These are phyloP conservation scores for Dentipellis sp. DNA, from an alignment of 768 basidiomycete genomes.

Conservation along the genomic window DNA sequence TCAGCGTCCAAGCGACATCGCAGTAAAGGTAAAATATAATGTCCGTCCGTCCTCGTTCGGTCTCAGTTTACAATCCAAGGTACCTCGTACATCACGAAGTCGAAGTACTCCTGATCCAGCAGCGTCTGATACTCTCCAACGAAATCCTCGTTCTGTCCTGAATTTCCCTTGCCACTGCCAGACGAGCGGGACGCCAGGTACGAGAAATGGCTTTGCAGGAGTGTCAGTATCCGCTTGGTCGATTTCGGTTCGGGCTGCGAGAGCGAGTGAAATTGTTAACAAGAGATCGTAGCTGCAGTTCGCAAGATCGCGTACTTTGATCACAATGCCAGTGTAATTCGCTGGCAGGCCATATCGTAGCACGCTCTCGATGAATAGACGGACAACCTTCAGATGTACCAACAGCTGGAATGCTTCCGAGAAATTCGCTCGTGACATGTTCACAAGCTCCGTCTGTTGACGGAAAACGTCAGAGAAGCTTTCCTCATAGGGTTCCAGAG, in stretches of 20 bases:
- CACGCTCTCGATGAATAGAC: constrained; percentile 91
- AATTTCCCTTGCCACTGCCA: constrained; percentile 33
- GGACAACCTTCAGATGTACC: constrained; percentile 86
- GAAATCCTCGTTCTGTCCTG: constrained; percentile 51
- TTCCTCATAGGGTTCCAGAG: constrained; percentile 1
- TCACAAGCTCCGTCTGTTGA: constrained; percentile 78
- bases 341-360: constrained; percentile 93
- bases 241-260: constrained; percentile 78
- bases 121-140: constrained; percentile 87
- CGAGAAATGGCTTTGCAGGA: constrained; percentile 68
- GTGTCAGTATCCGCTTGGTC: constrained; percentile 66
- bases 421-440: constrained; percentile 89
- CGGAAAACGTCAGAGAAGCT: not conserved
- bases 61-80: constrained; percentile 73
- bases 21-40: not conserved
- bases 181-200: constrained; percentile 73
- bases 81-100: constrained; percentile 91
- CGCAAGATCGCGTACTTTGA: constrained; percentile 47
- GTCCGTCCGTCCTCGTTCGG: not conserved
- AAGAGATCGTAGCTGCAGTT: not conserved
- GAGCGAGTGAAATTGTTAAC: not conserved
- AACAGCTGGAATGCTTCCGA: constrained; percentile 93
- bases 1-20: no score
- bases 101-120: constrained; percentile 93
- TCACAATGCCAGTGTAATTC: constrained; percentile 70